These are phyloP conservation scores for Cyclotella distinguenda DNA, from an alignment of 108 stramenopile species.

Conservation along the genomic window DNA sequence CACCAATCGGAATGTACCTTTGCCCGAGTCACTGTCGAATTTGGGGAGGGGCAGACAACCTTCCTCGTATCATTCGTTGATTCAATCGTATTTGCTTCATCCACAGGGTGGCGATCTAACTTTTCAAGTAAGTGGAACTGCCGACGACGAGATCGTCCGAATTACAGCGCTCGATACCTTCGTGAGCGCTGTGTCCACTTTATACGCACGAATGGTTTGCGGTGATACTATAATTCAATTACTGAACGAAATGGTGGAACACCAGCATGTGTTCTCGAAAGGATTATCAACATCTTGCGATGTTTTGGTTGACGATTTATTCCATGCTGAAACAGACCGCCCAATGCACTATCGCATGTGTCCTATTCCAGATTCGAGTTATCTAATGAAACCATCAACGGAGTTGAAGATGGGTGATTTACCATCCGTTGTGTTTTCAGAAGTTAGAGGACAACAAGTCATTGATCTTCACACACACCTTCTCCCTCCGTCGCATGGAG, in stretches of 20 bases:
- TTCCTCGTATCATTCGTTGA: conserved; percentile 23
- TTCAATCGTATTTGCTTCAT: conserved; percentile 46
- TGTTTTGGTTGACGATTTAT: conserved; percentile 25
- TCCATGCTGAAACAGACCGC: conserved; percentile 7
- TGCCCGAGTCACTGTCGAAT: conserved; percentile 31
- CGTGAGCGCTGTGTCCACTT: conserved; percentile 52
- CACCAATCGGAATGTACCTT: conserved; percentile 3
- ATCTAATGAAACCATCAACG: conserved; percentile 35
- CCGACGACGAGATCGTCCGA: conserved; percentile 3
- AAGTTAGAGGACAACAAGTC: conserved; percentile 55
- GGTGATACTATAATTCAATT: conserved; percentile 55
- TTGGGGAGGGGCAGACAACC: conserved; percentile 39
- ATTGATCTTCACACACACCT: conserved; percentile 94
- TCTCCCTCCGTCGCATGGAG: conserved; percentile 81
- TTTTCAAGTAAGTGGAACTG: conserved; percentile 24
- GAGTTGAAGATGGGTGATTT: conserved; percentile 31
- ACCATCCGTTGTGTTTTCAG: conserved; percentile 49
- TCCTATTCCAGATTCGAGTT: conserved; percentile 56
- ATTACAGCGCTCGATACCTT: conserved; percentile 42
- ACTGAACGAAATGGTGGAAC: conserved; percentile 51
- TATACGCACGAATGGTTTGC: conserved; percentile 75
- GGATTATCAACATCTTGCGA: conserved; percentile 33
- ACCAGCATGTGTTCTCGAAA: conserved; percentile 24
- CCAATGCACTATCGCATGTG: conserved; percentile 31
- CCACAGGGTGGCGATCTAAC: conserved; percentile 64